Conservation (phyloP, 192 early-diverging fungal genomes). For the Radiomyces spectabilis region DNA sequence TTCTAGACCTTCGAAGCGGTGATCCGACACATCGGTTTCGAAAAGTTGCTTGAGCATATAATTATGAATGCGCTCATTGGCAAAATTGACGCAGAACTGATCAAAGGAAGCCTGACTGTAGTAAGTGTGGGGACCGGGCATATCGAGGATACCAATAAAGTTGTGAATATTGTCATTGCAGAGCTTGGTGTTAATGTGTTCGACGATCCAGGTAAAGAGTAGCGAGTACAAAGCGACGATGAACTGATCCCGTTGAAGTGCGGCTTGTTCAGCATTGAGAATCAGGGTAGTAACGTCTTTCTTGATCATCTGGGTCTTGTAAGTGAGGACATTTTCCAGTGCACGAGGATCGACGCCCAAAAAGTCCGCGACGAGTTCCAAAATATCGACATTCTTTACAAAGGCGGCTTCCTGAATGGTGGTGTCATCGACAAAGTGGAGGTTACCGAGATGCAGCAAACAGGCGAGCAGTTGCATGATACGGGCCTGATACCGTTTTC, state of each 20-base stretch:
- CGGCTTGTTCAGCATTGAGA: constrained; percentile 65
- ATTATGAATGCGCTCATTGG: constrained; percentile 82
- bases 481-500: constrained; percentile 70
- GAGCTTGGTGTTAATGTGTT: constrained; percentile 77
- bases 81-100: constrained; percentile 49
- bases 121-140: constrained; percentile 63
- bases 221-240: constrained; percentile 75
- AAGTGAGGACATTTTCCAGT: constrained; percentile 73
- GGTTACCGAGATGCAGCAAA: constrained; percentile 82
- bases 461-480: constrained; percentile 81
- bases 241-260: constrained; percentile 62
- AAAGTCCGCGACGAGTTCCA: constrained; percentile 74
- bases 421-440: constrained; percentile 70
- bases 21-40: constrained; percentile 56
- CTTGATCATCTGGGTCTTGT: constrained; percentile 76
- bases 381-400: constrained; percentile 68
- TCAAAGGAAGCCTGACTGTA: constrained; percentile 51
- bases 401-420: constrained; percentile 67
- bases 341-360: constrained; percentile 67
- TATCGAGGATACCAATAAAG: constrained; percentile 81
- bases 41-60: constrained; percentile 67
- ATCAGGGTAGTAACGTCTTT: constrained; percentile 78
- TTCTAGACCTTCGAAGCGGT: constrained; percentile 50
- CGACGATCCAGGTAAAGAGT: constrained; percentile 77
- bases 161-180: constrained; percentile 60